Evolutionary conservation across 1,139 yeast species (phyloP).

Genomic region (Taiozyma onychis): DNA sequence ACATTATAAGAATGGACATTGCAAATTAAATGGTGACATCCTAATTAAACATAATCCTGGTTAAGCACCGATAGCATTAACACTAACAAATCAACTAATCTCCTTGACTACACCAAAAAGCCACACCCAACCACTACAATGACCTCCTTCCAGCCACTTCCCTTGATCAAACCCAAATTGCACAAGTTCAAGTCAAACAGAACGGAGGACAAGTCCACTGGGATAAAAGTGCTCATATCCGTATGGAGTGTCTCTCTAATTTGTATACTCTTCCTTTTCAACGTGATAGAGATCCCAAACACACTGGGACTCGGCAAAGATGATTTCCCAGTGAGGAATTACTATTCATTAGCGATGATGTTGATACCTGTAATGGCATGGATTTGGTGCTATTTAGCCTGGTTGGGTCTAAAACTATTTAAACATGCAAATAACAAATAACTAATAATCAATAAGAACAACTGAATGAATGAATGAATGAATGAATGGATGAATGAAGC

Average conservation of each 20-base stretch:
- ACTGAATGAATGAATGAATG: no score
- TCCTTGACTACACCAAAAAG: background rate
- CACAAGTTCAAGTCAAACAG: background rate
- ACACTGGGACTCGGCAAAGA: background rate
- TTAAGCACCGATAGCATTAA: no score
- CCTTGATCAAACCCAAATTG: background rate
- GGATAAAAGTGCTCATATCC: background rate
- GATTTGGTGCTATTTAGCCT: constrained; percentile 22
- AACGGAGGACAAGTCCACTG: background rate
- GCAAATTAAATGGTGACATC: no score
- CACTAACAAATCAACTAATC: no score
- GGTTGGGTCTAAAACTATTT: constrained; percentile 23
- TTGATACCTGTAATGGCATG: constrained; percentile 20
- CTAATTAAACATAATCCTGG: no score
- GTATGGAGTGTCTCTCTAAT: background rate
- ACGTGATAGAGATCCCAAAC: background rate
- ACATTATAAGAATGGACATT: no score
- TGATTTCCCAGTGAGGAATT: constrained; percentile 19
- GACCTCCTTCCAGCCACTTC: background rate
- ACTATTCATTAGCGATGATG: constrained; percentile 18
- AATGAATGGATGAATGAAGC: no score
- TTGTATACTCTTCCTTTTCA: background rate
- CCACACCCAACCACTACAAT: background rate
- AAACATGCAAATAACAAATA: constrained; percentile 18
- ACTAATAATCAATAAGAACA: background rate